A percentile compares a stretch with the other conserved stretches of the same genome.
These are phyloP conservation scores for Eutrema heterophyllum DNA, from an alignment of 345 rosid genomes.

Conservation along the genomic window DNA sequence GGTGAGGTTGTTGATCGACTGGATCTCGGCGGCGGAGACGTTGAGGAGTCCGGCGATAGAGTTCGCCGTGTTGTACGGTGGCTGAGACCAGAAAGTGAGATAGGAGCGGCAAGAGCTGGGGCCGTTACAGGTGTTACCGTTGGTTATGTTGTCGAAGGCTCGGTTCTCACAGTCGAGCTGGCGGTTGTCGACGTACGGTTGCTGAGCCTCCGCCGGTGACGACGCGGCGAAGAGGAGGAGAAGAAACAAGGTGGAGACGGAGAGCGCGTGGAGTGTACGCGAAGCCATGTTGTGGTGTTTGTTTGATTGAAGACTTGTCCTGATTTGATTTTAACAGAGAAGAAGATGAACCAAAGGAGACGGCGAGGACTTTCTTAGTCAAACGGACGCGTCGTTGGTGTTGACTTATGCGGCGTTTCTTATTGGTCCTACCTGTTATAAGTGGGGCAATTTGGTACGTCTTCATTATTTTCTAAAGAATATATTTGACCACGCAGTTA, in stretches of 20 bases:
- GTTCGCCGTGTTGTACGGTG: conserved; percentile 40
- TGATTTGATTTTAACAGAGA: conserved; percentile 15
- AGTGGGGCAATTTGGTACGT: background rate
- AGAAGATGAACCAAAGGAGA: background rate
- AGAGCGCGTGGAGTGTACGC: conserved; percentile 11
- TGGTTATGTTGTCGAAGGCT: conserved; percentile 34
- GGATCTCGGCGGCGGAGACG: conserved; percentile 37
- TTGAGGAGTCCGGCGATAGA: conserved; percentile 40
- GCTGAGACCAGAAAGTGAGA: conserved; percentile 65
- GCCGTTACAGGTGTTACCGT: conserved; percentile 53
- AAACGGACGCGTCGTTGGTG: conserved; percentile 18
- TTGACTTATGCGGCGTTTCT: conserved; percentile 11
- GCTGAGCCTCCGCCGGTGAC: conserved; percentile 41
- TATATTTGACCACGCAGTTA: background rate
- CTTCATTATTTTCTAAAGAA: background rate
- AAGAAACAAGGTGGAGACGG: background rate
- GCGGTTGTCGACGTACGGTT: conserved; percentile 53
- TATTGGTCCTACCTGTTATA: background rate
- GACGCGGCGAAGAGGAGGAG: conserved; percentile 2
- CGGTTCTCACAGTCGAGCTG: conserved; percentile 41
- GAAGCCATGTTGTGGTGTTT: background rate
- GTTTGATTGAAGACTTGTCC: background rate
- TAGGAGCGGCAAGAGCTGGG: conserved; percentile 53
- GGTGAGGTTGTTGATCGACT: conserved; percentile 53
- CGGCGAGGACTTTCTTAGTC: conserved; percentile 18